phyloP scores from a whole-genome alignment of 768 basidiomycete species.

The Sporobolomyces pararoseus region DNA sequence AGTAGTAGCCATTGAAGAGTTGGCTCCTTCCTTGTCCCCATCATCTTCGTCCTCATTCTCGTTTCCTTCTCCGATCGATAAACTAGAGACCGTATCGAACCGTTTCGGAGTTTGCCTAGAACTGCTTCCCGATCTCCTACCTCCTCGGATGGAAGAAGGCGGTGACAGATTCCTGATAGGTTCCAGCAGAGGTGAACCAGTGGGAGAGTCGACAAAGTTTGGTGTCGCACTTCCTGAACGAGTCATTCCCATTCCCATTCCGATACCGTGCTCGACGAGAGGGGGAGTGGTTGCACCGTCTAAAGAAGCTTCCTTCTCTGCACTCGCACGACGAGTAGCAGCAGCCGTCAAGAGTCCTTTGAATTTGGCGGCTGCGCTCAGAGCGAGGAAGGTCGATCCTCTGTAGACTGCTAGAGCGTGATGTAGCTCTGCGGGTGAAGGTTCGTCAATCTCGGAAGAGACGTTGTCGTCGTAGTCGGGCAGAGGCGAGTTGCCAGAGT shows the following conservation, averaged over 20 bases:
- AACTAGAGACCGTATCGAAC: constrained; percentile 23
- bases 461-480: constrained; percentile 38
- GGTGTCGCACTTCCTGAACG: neutral
- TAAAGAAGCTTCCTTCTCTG: constrained; percentile 1
- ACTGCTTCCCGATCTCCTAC: neutral
- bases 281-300: constrained; percentile 6
- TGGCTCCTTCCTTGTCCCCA: neutral
- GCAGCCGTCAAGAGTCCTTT: constrained; percentile 18
- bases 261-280: too few species aligned
- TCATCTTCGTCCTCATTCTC: constrained; percentile 1
- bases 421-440: constrained; percentile 29
- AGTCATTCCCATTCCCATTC: neutral
- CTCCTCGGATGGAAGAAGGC: neutral
- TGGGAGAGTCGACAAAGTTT: constrained; percentile 16
- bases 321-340: neutral
- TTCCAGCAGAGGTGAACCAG: neutral
- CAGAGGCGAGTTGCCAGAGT: neutral
- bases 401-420: constrained; percentile 24
- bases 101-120: constrained; percentile 7
- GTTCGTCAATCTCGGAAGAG: constrained; percentile 20
- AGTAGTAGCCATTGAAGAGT: neutral
- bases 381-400: constrained; percentile 21
- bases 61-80: constrained; percentile 6
- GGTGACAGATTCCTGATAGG: neutral
- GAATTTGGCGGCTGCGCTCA: constrained; percentile 34